phyloP scores from a whole-genome alignment of 345 rosid genomes.

The Euphorbia peplus region DNA sequence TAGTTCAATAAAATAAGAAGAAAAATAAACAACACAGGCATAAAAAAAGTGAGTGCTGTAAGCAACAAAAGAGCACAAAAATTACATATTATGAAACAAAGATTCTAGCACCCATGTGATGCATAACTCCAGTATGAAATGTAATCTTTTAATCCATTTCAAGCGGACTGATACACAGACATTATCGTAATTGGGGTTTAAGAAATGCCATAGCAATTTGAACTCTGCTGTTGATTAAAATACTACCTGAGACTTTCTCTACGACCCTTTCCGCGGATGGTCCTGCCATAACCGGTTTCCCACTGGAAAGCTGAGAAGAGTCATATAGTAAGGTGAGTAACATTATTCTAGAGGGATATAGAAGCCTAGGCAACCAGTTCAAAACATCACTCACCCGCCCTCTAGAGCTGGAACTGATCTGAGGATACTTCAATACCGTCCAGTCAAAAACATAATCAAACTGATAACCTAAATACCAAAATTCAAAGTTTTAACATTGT shows the following conservation, averaged over 20 bases:
- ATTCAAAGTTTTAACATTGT: neutral
- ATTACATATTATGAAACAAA: neutral
- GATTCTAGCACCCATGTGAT: neutral
- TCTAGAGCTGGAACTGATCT: slow-evolving; percentile 73
- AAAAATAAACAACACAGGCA: neutral
- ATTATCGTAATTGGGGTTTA: neutral
- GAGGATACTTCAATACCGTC: slow-evolving; percentile 88
- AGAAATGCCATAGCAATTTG: neutral
- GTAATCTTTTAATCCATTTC: neutral
- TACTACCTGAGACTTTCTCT: slow-evolving; percentile 69
- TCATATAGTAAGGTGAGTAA: neutral
- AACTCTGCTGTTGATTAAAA: neutral
- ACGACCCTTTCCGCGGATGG: slow-evolving; percentile 60
- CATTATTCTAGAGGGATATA: neutral
- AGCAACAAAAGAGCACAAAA: neutral
- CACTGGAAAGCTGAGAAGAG: slow-evolving; percentile 27
- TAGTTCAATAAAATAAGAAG: neutral
- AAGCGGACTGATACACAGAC: neutral
- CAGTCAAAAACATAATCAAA: slow-evolving; percentile 94
- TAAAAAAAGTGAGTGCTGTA: neutral
- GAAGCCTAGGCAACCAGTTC: neutral
- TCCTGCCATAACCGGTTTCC: slow-evolving; percentile 59
- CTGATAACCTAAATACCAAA: slow-evolving; percentile 61
- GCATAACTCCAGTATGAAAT: neutral
- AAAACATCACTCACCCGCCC: slow-evolving; percentile 55